Evolutionary conservation across 1,284 basidiomycete genomes (phyloP), one percentile per base, ranked within the genome.

Genomic region (Trametes versicolor): DNA sequence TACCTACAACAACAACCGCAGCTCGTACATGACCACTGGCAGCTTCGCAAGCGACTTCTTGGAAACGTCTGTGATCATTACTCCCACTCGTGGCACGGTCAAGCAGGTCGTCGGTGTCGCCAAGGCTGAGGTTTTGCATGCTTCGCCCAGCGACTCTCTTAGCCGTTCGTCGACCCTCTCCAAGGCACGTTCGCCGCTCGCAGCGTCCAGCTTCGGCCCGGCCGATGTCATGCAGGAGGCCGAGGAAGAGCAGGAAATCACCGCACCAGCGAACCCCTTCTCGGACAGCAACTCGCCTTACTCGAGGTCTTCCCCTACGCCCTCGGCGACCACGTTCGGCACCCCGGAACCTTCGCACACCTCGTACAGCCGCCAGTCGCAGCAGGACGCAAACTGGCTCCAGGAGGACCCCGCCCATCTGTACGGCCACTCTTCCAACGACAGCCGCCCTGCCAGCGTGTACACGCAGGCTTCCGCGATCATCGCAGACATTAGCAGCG

Each of bases 1-100:
- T 17, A 9, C 45, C 21, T 85, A 50, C 83, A 79, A 43, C 12
- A 84, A 83, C 23, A 85, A 87, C 27, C 82, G 91, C 68, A 83
- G 87, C 65, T 94, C 92, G 21, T 92, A 85, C 76, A 85, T 90
- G 81, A 89, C 91, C 37, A 86, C 83, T 48, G 89, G 87, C 51
- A 93, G 90, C 72, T 92, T 85, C 74, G 84, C 89, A 15, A 92
- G 90, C 70, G 92, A 93, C 70, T 84, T 94, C 76, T 79, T 94
- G 63, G 93, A 94, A 74, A 87, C 90, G 0, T 92, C 93, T 19
- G 89, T 91, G 78, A 94, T 94, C 70, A 85, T 94, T 67, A 92
- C 90, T 0, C 85, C 90, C 29, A 82, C 80, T 36, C 87, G 86
- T 65, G 85, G 85, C 50, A 82, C 83, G 39, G 86, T 91, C 66